phyloP scores from a whole-genome alignment of 2,329 filamentous ascomycete species.

The Pestalotiopsis sp. region DNA sequence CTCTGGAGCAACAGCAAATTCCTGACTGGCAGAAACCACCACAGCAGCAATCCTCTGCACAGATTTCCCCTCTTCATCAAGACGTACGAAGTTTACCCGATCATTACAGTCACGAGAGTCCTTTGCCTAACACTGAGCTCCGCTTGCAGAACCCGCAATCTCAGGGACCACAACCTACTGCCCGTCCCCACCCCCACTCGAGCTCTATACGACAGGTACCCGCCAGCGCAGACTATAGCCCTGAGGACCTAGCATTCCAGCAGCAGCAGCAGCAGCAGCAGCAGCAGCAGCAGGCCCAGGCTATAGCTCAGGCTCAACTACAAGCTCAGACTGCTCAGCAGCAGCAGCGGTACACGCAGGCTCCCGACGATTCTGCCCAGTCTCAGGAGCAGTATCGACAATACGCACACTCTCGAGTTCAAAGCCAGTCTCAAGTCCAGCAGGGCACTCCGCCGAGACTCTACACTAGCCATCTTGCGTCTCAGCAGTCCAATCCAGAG shows the following conservation, averaged over 20 bases:
- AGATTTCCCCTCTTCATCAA: constrained; percentile 46
- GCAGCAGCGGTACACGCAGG: constrained; percentile 36
- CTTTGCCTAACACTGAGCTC: constrained; percentile 38
- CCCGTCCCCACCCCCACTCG: constrained; percentile 25
- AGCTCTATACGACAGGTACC: constrained; percentile 53
- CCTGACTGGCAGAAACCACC: constrained; percentile 21
- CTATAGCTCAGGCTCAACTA: constrained; percentile 12
- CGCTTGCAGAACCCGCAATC: constrained; percentile 44
- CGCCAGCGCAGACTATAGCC: constrained; percentile 47
- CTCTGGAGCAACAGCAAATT: constrained; percentile 20
- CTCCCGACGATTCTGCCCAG: constrained; percentile 41
- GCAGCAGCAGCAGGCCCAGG: constrained; percentile 25
- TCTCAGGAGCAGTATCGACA: constrained; percentile 36
- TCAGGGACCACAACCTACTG: constrained; percentile 17
- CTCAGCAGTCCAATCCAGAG: constrained; percentile 55
- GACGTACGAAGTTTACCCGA: constrained; percentile 44
- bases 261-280: constrained; percentile 46
- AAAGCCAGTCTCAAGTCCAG: constrained; percentile 31
- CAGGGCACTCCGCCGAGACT: constrained; percentile 26
- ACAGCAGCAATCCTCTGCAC: constrained; percentile 28
- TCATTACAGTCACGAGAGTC: constrained; percentile 36
- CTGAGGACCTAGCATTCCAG: constrained; percentile 46
- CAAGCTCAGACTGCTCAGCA: constrained; percentile 24
- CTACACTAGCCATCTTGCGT: constrained; percentile 30
- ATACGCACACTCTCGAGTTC: constrained; percentile 30